These are phyloP conservation scores for Ganoderma meredithae DNA, from an alignment of 1,284 basidiomycete species.

Conservation along the genomic window DNA sequence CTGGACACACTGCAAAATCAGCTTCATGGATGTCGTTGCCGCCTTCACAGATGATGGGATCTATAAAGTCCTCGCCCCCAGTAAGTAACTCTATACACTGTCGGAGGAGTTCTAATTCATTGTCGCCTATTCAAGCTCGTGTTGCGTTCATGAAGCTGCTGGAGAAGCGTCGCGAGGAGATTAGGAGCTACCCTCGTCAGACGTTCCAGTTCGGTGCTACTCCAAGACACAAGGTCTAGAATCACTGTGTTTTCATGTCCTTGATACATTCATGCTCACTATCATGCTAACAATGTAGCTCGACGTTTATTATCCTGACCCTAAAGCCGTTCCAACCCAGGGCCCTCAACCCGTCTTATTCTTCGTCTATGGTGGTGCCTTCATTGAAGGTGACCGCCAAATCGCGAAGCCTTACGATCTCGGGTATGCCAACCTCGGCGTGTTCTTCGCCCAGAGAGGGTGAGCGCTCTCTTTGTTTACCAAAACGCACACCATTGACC, in stretches of 20 bases:
- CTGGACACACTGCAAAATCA: neutral
- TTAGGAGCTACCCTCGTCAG: slow-evolving; percentile 50
- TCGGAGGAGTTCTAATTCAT: neutral
- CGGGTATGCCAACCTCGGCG: slow-evolving; percentile 59
- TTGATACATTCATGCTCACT: neutral
- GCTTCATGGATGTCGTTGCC: slow-evolving; percentile 20
- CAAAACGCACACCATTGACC: neutral
- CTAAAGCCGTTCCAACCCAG: slow-evolving; percentile 24
- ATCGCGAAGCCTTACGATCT: slow-evolving; percentile 56
- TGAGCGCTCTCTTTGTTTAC: slow-evolving; percentile 7
- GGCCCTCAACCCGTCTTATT: slow-evolving; percentile 60
- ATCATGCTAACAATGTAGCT: slow-evolving; percentile 43
- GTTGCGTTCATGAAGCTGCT: slow-evolving; percentile 55
- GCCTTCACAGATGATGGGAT: slow-evolving; percentile 13
- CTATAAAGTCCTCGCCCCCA: slow-evolving; percentile 8
- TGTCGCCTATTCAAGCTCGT: neutral
- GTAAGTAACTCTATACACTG: neutral
- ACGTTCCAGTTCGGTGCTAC: slow-evolving; percentile 63
- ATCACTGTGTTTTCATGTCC: neutral
- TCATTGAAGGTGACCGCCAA: slow-evolving; percentile 55
- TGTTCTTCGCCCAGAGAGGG: slow-evolving; percentile 65
- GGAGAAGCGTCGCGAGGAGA: slow-evolving; percentile 48
- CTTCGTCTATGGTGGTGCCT: slow-evolving; percentile 72
- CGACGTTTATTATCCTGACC: slow-evolving; percentile 64
- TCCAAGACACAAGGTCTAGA: slow-evolving; percentile 59